A percentile compares a stretch with the other conserved stretches of the same genome.
Evolutionary conservation across 2,329 filamentous ascomycete genomes (phyloP).

Genomic region (Ophiostoma sp.): DNA sequence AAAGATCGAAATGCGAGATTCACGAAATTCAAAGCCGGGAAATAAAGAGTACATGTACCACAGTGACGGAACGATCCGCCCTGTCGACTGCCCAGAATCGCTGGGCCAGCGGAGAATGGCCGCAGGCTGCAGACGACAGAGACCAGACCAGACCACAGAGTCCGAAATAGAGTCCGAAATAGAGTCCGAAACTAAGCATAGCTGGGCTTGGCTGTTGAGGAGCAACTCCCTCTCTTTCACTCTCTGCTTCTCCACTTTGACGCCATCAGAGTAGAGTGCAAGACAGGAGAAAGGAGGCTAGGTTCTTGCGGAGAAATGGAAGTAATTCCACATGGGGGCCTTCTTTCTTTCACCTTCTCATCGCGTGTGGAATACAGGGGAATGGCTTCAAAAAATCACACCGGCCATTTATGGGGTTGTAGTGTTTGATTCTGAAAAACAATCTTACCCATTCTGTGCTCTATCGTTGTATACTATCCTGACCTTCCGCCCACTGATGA

Average conservation of each 20-base stretch:
- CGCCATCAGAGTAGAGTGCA: background rate
- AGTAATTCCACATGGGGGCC: background rate
- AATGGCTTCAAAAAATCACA: too few relatives aligned
- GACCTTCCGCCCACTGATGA: too few relatives aligned
- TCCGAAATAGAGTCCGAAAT: too few relatives aligned
- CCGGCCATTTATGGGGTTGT: too few relatives aligned
- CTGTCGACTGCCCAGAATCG: background rate
- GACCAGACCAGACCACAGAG: background rate
- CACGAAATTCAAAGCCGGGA: background rate
- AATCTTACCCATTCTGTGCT: too few relatives aligned
- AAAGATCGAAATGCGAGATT: background rate
- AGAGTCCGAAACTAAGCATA: background rate
- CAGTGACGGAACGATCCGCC: background rate
- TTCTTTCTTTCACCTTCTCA: background rate
- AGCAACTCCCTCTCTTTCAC: background rate
- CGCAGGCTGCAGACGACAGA: background rate
- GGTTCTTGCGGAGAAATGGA: background rate
- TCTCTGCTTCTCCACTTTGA: conserved; percentile 4
- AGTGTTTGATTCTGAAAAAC: too few relatives aligned
- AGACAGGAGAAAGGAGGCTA: background rate
- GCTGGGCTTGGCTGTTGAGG: background rate
- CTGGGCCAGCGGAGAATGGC: background rate
- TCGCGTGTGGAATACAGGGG: background rate
- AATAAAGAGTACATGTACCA: background rate
- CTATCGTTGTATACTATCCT: too few relatives aligned